These are phyloP conservation scores for Hyphopichia pseudoburtonii DNA, from an alignment of 1,139 yeast genomes.

Conservation along the genomic window DNA sequence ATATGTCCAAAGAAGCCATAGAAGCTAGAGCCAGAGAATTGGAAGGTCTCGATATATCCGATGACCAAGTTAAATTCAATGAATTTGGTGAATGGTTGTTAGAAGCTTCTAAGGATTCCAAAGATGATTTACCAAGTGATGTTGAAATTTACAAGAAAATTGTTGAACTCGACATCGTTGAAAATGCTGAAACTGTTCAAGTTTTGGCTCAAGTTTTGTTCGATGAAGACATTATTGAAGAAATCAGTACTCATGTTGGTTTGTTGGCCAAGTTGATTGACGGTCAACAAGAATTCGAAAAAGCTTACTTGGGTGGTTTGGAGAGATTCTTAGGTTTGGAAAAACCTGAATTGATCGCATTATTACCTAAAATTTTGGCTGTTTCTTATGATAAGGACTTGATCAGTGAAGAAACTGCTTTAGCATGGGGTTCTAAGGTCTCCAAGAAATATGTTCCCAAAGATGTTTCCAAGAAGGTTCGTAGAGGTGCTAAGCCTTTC, in stretches of 20 bases:
- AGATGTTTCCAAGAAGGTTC: conserved; percentile 88
- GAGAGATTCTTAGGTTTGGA: conserved; percentile 90
- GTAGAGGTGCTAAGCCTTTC: conserved; percentile 95
- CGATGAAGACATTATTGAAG: conserved; percentile 71
- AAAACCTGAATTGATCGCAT: conserved; percentile 70
- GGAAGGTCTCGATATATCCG: conserved; percentile 56
- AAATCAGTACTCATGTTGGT: conserved; percentile 77
- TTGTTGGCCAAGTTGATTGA: conserved; percentile 75
- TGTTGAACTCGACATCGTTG: conserved; percentile 70
- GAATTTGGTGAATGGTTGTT: conserved; percentile 91
- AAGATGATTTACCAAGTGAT: conserved; percentile 69
- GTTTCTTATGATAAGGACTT: conserved; percentile 81
- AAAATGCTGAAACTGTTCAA: conserved; percentile 77
- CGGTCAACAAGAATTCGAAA: conserved; percentile 66
- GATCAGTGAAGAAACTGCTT: conserved; percentile 76
- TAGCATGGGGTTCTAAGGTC: conserved; percentile 87
- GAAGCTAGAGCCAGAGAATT: conserved; percentile 88
- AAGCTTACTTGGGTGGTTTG: conserved; percentile 90
- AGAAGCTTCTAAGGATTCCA: conserved; percentile 50
- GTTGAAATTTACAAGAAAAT: conserved; percentile 92
- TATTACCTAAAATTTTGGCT: conserved; percentile 79
- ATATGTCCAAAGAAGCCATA: conserved; percentile 95
- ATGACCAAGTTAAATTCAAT: conserved; percentile 52
- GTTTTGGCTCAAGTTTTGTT: conserved; percentile 91
- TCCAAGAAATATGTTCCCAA: conserved; percentile 93